Base-by-base conservation (phyloP, 2,329 filamentous ascomycete species). In the Pochonia chlamydosporia region DNA sequence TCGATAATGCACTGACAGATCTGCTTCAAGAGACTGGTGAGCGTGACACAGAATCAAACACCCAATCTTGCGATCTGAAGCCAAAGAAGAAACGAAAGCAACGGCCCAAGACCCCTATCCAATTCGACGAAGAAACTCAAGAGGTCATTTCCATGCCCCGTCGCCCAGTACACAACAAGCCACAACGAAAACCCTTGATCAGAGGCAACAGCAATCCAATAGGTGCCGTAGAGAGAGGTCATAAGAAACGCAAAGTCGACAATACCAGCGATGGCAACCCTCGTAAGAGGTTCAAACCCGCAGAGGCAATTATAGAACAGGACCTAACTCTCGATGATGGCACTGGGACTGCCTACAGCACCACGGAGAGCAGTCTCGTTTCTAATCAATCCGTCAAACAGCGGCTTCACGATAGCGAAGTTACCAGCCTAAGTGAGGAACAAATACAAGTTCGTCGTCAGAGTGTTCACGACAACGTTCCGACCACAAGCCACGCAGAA, bases 31-130 rank as follows among this genome's bases (percentile, higher is more conserved):
- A 28, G 18, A n/a, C 13, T 10, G n/a, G 35, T 16, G 25, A 11
- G 20, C 23, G 10, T 3, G n/a, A 3, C 10, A 20, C 35, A 13
- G 18, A n/a, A 11, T 10, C 4, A 16, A 21, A 36, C 4, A 31
- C 14, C 7, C 16, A 21, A 14, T 13, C 18, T 36, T n/a, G 30
- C n/a, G 43, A 14, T 11, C 24, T 40, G n/a, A 41, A 39, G 8
- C 21, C 18, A 1, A 51, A 49, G 20, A 60, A 43, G 44, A 65
- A 55, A 26, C 54, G 55, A n/a, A 64, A 56, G 43, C 66, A 68
- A 49, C 54, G 62, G 21, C 54, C 64, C 1, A 69, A 69, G 40
- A 46, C 60, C 1, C 61, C 66, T 1, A 46, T 69, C 3, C 48
- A 58, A 3, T 65, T 69, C 13, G 59, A 69, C 43, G 53, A 59